phyloP scores from a whole-genome alignment of 768 basidiomycete genomes.

The Phaeotremella fagi region DNA sequence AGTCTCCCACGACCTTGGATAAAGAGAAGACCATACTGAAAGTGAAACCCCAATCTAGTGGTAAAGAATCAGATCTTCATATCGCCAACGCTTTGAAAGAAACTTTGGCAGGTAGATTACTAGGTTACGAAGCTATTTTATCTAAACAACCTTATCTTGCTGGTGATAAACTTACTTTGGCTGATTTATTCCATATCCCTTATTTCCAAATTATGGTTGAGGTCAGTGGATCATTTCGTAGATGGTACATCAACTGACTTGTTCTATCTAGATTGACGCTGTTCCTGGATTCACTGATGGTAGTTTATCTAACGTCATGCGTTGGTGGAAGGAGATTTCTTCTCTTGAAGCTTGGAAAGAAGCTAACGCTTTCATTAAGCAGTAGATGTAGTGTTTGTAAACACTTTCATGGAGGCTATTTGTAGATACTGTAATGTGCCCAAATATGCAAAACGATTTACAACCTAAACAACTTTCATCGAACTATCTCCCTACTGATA shows the following conservation, averaged over 20 bases:
- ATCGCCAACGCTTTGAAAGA: conserved; percentile 44
- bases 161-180: conserved; percentile 56
- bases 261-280: not conserved
- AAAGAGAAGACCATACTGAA: not conserved
- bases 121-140: conserved; percentile 59
- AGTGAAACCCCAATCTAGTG: conserved; percentile 1
- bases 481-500: no score
- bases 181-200: conserved; percentile 60
- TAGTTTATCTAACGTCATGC: conserved; percentile 12
- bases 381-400: no score
- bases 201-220: conserved; percentile 48
- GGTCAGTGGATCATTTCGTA: conserved; percentile 1
- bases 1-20: conserved; percentile 6
- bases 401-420: no score
- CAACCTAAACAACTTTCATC: no score
- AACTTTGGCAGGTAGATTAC: conserved; percentile 49
- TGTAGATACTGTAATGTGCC: no score
- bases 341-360: conserved; percentile 5
- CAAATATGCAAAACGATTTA: no score
- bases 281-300: conserved; percentile 15
- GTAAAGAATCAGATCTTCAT: conserved; percentile 9
- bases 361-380: conserved; percentile 3
- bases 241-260: not conserved
- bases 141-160: conserved; percentile 56
- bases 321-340: conserved; percentile 21